phyloP scores from a whole-genome alignment of 345 rosid species.

The Rhodamnia argentea region DNA sequence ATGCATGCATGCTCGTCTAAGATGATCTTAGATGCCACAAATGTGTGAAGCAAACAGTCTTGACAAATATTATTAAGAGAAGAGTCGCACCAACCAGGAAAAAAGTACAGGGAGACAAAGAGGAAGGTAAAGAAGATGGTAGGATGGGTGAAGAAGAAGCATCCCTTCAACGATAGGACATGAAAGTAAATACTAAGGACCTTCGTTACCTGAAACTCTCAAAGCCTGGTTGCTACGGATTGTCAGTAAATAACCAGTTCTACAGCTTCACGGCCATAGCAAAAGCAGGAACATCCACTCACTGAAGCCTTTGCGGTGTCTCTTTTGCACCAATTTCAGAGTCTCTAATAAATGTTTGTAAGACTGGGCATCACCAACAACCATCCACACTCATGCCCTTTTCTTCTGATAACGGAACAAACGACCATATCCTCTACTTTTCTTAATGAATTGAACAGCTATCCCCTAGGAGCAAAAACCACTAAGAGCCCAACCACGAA shows the following conservation, averaged over 20 bases:
- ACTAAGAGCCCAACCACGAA: neutral
- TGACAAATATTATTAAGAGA: neutral
- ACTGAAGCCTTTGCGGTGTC: neutral
- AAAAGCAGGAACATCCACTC: neutral
- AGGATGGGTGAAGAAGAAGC: neutral
- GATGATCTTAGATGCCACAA: neutral
- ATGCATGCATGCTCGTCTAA: neutral
- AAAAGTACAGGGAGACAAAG: neutral
- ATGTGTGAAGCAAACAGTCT: neutral
- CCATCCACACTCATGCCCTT: neutral
- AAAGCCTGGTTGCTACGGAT: neutral
- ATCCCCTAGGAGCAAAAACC: neutral
- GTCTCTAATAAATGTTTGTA: neutral
- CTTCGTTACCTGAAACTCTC: neutral
- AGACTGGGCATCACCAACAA: neutral
- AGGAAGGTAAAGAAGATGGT: neutral
- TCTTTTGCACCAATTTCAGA: neutral
- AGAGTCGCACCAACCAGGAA: neutral
- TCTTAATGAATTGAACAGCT: neutral
- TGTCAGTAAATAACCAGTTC: neutral
- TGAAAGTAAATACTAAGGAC: neutral
- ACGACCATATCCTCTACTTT: neutral
- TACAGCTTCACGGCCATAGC: neutral
- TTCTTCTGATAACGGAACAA: neutral
- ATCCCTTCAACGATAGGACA: neutral